Evolutionary conservation across 257 asterid genomes (phyloP).

Genomic region (Nicotiana noctiflora): DNA sequence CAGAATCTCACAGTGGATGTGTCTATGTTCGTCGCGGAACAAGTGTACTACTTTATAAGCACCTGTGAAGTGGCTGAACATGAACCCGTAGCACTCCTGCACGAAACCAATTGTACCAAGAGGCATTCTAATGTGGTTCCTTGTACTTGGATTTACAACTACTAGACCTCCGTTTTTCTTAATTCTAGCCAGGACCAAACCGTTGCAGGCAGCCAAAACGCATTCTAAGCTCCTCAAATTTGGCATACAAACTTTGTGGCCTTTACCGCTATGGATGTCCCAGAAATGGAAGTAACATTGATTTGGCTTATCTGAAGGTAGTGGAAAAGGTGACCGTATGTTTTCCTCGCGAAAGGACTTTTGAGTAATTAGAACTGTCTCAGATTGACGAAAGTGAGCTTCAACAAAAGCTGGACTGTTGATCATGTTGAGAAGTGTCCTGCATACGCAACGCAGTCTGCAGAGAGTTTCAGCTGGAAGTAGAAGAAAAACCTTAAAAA

Average conservation of each 20-base stretch:
- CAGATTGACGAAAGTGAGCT: conserved; percentile 23
- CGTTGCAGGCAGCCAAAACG: conserved; percentile 29
- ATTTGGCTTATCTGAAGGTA: conserved; percentile 6
- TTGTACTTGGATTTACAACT: conserved; percentile 27
- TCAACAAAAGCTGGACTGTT: conserved; percentile 17
- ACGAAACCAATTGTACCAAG: conserved; percentile 12
- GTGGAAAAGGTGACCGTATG: neutral
- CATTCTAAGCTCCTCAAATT: conserved; percentile 1
- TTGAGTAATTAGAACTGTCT: conserved; percentile 25
- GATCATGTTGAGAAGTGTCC: conserved; percentile 30
- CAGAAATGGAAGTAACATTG: conserved; percentile 28
- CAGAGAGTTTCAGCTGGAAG: conserved; percentile 34
- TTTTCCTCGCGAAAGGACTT: neutral
- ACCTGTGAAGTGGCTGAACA: conserved; percentile 13
- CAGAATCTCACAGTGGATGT: conserved; percentile 25
- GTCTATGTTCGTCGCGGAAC: conserved; percentile 13
- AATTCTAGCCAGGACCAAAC: conserved; percentile 24
- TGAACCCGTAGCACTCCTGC: conserved; percentile 20
- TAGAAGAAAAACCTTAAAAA: conserved; percentile 27
- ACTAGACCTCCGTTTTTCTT: conserved; percentile 11
- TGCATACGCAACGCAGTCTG: conserved; percentile 34
- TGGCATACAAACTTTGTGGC: conserved; percentile 20
- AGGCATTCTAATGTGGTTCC: conserved; percentile 25
- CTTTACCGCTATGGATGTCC: conserved; percentile 18
- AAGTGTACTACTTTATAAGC: conserved; percentile 29